Percentiles rank a stretch among this genome's conserved stretches.
phyloP scores from a whole-genome alignment of 2,329 filamentous ascomycete species.

The Xylaria multiplex region DNA sequence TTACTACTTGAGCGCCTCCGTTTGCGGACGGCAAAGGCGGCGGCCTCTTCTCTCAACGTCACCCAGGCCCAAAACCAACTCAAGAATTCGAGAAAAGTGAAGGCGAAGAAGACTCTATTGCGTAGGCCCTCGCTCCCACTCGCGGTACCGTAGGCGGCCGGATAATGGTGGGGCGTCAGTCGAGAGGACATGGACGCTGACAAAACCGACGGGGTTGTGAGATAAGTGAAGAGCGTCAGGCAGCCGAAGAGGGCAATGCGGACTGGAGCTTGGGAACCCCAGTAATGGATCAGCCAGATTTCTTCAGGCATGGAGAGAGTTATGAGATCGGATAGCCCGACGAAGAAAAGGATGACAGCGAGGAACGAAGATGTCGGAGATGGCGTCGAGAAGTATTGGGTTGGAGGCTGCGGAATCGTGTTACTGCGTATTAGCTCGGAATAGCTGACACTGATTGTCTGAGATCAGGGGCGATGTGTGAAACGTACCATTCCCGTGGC shows the following conservation, averaged over 20 bases:
- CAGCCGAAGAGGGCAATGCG: slow-evolving; percentile 64
- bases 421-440: slow-evolving; percentile 12
- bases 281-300: slow-evolving; percentile 69
- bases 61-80: slow-evolving; percentile 89
- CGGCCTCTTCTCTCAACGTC: slow-evolving; percentile 73
- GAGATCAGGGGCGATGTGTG: neutral
- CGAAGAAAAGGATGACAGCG: slow-evolving; percentile 70
- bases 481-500: slow-evolving; percentile 79
- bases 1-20: slow-evolving; percentile 25
- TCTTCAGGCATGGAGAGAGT: slow-evolving; percentile 76
- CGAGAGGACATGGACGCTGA: slow-evolving; percentile 49
- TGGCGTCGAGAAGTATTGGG: slow-evolving; percentile 73
- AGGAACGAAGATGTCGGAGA: slow-evolving; percentile 80
- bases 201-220: slow-evolving; percentile 50
- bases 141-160: slow-evolving; percentile 48
- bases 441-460: neutral
- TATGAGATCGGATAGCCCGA: slow-evolving; percentile 72
- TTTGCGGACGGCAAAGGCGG: slow-evolving; percentile 54
- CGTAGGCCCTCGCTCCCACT: slow-evolving; percentile 74
- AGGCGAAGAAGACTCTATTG: slow-evolving; percentile 86
- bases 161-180: slow-evolving; percentile 40
- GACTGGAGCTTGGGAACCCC: slow-evolving; percentile 71
- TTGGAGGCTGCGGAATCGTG: slow-evolving; percentile 62
- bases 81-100: slow-evolving; percentile 83
- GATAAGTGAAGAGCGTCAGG: slow-evolving; percentile 63